phyloP scores from a whole-genome alignment of 2,329 filamentous ascomycete species.

The Penicillium thymicola region DNA sequence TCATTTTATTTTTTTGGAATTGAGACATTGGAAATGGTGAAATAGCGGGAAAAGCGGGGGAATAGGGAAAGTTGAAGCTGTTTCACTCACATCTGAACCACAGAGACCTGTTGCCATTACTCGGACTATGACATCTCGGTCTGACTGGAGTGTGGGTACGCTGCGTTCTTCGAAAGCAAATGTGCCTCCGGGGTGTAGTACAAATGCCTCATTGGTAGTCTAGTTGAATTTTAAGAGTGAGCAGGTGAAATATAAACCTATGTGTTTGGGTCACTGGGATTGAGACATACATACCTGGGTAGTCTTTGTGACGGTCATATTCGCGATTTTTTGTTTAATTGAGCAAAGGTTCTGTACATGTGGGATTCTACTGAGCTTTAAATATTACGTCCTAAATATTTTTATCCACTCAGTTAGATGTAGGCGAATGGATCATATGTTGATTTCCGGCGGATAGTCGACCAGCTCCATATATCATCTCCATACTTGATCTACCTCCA shows the following conservation, averaged over 20 bases:
- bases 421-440: not conserved
- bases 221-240: not conserved
- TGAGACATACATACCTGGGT: constrained; percentile 2
- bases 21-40: not conserved
- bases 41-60: not conserved
- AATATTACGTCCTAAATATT: not conserved
- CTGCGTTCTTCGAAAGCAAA: constrained; percentile 23
- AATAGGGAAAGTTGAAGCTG: not conserved
- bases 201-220: constrained; percentile 14
- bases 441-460: not conserved
- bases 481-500: not conserved
- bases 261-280: not conserved
- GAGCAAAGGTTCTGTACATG: not conserved
- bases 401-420: not conserved
- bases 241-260: not conserved
- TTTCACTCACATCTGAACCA: constrained; percentile 65
- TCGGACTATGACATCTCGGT: constrained; percentile 70
- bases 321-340: not conserved
- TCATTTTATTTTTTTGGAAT: no score
- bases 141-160: constrained; percentile 19
- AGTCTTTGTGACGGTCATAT: not conserved
- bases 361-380: not conserved
- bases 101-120: constrained; percentile 82
- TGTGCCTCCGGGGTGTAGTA: constrained; percentile 20
- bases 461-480: not conserved